Percentiles rank a stretch among this genome's conserved stretches.
These are phyloP conservation scores for Basipetospora sp. DNA, from an alignment of 2,329 filamentous ascomycete species.

Conservation along the genomic window DNA sequence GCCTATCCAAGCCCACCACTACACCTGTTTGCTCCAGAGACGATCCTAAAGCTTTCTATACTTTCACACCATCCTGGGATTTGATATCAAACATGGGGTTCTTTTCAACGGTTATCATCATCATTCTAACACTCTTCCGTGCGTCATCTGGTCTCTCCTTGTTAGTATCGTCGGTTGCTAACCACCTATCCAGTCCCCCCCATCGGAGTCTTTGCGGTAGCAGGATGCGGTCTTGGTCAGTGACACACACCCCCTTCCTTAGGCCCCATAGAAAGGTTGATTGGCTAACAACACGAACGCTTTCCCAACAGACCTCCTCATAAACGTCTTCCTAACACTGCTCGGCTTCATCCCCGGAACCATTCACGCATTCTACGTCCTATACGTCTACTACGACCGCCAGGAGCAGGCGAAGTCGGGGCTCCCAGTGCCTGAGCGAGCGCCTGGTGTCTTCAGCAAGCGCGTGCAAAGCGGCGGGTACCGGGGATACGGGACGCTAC, in stretches of 20 bases:
- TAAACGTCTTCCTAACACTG: slow-evolving; percentile 53
- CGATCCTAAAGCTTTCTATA: too few species aligned
- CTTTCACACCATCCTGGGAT: too few species aligned
- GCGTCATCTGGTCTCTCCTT: slow-evolving; percentile 13
- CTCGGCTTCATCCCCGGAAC: slow-evolving; percentile 65
- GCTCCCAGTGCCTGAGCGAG: slow-evolving; percentile 34
- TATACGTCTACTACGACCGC: slow-evolving; percentile 71
- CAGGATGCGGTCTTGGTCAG: slow-evolving; percentile 45
- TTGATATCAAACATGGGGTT: slow-evolving; percentile 38
- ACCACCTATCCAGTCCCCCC: slow-evolving; percentile 42
- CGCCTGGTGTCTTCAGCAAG: slow-evolving; percentile 58
- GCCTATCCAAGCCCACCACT: too few species aligned
- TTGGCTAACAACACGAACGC: too few species aligned
- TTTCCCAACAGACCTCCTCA: slow-evolving; percentile 38
- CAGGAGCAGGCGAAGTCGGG: slow-evolving; percentile 48
- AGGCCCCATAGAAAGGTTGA: background rate
- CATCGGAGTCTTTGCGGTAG: slow-evolving; percentile 46
- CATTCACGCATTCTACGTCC: slow-evolving; percentile 66
- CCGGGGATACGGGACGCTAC: slow-evolving; percentile 44
- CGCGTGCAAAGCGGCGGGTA: slow-evolving; percentile 55
- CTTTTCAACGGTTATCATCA: slow-evolving; percentile 31
- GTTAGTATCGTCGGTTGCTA: slow-evolving; percentile 7
- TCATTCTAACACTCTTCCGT: slow-evolving; percentile 40
- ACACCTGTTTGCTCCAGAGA: too few species aligned
- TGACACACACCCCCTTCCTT: slow-evolving; percentile 1